Conservation (phyloP, 164 flowering plant species). For the Buxus sempervirens region DNA sequence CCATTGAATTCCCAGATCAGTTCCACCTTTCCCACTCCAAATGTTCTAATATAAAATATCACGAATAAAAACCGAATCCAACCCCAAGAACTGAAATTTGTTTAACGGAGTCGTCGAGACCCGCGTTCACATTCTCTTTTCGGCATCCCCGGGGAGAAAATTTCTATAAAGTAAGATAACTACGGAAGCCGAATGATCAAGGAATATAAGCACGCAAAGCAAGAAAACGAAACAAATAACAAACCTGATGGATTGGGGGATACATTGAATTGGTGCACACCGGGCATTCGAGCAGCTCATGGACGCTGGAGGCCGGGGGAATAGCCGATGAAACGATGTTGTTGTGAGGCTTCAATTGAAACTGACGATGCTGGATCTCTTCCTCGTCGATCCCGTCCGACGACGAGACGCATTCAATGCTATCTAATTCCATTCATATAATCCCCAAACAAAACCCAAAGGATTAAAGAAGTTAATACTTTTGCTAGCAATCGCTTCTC, state of each 20-base stretch:
- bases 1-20: not conserved
- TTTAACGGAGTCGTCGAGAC: not conserved
- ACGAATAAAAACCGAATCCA: not conserved
- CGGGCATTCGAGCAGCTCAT: constrained; percentile 42
- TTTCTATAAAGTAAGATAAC: not conserved
- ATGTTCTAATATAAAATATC: not conserved
- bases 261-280: constrained; percentile 44
- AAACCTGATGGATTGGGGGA: constrained; percentile 45
- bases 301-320: constrained; percentile 30
- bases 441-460: not conserved
- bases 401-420: constrained; percentile 31
- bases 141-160: not conserved
- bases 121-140: not conserved
- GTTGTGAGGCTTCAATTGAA: constrained; percentile 23
- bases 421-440: constrained; percentile 27
- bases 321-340: constrained; percentile 12
- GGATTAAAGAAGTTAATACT: not conserved
- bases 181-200: not conserved
- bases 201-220: not conserved
- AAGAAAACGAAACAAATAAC: not conserved
- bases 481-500: not conserved
- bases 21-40: not conserved
- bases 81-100: not conserved
- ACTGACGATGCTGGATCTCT: constrained; percentile 28
- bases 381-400: constrained; percentile 32